A percentile compares a stretch with the other conserved stretches of the same genome.
Evolutionary conservation across 345 rosid species (phyloP).

Genomic region (Salix suchowensis): DNA sequence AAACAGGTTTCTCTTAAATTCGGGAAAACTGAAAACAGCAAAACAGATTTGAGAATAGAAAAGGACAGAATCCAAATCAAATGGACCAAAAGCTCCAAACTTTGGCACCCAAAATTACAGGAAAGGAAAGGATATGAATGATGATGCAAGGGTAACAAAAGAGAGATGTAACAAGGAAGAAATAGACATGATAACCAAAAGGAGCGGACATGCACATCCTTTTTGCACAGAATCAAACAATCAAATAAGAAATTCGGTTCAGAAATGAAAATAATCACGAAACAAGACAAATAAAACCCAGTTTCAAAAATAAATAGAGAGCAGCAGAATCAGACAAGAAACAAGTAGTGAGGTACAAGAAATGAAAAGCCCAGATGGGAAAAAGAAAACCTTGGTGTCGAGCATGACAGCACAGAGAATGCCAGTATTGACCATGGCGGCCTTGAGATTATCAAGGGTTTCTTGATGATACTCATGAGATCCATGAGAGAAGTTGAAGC

Average conservation of each 20-base stretch:
- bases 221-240: neutral
- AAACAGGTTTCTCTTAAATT: neutral
- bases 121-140: neutral
- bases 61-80: neutral
- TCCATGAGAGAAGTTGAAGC: conserved; percentile 88
- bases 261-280: neutral
- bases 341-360: neutral
- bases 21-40: neutral
- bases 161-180: neutral
- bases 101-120: neutral
- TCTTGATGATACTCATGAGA: conserved; percentile 90
- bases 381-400: conserved; percentile 61
- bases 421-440: conserved; percentile 84
- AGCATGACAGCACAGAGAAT: conserved; percentile 97
- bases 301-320: neutral
- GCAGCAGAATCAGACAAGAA: neutral
- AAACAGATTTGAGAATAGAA: neutral
- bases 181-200: neutral
- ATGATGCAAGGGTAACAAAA: neutral
- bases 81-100: neutral
- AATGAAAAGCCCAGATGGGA: neutral
- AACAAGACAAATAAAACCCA: neutral
- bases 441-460: conserved; percentile 79
- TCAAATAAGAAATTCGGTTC: neutral
- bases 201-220: neutral